These are phyloP conservation scores for Mimosa bimucronata DNA, from an alignment of 306 rosid genomes.

Conservation along the genomic window DNA sequence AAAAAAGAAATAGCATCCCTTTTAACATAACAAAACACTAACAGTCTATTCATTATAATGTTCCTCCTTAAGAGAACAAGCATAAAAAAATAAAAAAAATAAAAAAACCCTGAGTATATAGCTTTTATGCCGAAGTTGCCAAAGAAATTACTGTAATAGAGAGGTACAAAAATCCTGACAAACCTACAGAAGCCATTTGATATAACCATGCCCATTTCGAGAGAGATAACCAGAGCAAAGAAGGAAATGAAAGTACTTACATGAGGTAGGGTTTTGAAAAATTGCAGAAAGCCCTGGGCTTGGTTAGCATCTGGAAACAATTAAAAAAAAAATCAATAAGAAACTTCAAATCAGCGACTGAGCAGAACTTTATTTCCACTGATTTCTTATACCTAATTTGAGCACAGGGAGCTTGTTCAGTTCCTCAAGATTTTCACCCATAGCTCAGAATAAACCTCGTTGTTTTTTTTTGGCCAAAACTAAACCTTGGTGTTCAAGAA, in stretches of 20 bases:
- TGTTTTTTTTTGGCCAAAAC: too few relatives aligned
- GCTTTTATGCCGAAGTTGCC: neutral
- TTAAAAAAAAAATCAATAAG: neutral
- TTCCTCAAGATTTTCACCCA: conserved; percentile 65
- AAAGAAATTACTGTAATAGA: neutral
- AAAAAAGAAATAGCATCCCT: neutral
- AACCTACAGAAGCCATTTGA: conserved; percentile 21
- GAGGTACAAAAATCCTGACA: neutral
- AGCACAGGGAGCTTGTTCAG: conserved; percentile 85
- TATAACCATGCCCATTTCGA: conserved; percentile 6
- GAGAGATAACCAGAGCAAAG: conserved; percentile 3
- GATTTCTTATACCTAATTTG: conserved; percentile 62
- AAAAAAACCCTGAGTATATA: neutral
- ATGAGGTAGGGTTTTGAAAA: conserved; percentile 81
- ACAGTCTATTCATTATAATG: neutral
- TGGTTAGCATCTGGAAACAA: conserved; percentile 78
- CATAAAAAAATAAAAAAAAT: neutral
- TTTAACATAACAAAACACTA: neutral
- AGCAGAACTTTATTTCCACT: conserved; percentile 17
- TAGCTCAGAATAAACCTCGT: conserved; percentile 51
- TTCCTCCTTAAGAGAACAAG: neutral
- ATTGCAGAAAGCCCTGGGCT: conserved; percentile 93
- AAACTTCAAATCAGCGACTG: conserved; percentile 1
- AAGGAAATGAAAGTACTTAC: conserved; percentile 50
- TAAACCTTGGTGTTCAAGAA: neutral